phyloP scores from a whole-genome alignment of 202 grass and related monocot species.

The Thinopyrum obtusiflorum region DNA sequence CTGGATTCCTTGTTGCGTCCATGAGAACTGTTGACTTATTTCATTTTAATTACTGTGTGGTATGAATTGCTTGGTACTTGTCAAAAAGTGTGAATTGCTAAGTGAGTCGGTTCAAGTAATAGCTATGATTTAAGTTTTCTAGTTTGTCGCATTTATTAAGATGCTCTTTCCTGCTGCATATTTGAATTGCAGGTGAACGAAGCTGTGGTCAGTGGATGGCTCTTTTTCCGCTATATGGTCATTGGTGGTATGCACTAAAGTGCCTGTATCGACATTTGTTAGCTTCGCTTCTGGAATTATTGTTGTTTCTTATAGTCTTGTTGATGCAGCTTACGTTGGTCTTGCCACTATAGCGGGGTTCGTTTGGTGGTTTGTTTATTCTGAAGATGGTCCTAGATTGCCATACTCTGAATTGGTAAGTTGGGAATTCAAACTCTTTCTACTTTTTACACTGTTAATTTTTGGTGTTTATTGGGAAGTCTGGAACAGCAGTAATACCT shows the following conservation, averaged over 20 bases:
- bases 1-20: not conserved
- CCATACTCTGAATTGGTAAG: conserved; percentile 94
- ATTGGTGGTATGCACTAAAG: conserved; percentile 74
- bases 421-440: conserved; percentile 11
- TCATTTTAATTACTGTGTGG: conserved; percentile 12
- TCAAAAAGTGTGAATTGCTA: conserved; percentile 10
- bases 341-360: conserved; percentile 96
- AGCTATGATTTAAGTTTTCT: conserved; percentile 15
- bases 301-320: conserved; percentile 19
- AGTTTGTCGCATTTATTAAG: not conserved
- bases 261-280: conserved; percentile 16
- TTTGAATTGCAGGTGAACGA: conserved; percentile 74
- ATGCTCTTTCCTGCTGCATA: conserved; percentile 21
- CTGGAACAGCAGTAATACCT: not conserved
- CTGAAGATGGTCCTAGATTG: conserved; percentile 82
- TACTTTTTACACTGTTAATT: not conserved
- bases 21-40: not conserved
- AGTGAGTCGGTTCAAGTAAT: not conserved
- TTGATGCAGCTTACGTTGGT: conserved; percentile 91
- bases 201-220: conserved; percentile 96
- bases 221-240: conserved; percentile 98
- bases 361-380: conserved; percentile 99
- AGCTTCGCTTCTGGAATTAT: not conserved
- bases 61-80: not conserved
- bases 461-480: conserved; percentile 9